Percentiles rank a stretch among this genome's conserved stretches.
Conservation (phyloP, 2,329 filamentous ascomycete genomes). For the Nothopassalora personata region DNA sequence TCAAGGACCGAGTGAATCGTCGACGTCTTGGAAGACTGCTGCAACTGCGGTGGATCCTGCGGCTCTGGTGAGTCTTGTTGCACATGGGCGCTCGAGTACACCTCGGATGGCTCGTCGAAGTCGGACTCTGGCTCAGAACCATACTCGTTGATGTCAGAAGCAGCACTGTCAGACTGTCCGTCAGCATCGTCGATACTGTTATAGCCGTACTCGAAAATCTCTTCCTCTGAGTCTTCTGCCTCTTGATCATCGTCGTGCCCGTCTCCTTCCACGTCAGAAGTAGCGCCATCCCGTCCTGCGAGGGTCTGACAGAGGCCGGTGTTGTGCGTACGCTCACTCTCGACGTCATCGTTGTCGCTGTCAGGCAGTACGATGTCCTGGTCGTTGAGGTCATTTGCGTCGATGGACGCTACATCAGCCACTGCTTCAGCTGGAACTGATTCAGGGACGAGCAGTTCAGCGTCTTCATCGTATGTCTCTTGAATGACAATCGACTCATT, state of each 20-base stretch:
- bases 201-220: slow-evolving; percentile 13
- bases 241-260: slow-evolving; percentile 8
- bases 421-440: not conserved
- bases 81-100: not conserved
- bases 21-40: not conserved
- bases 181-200: slow-evolving; percentile 1
- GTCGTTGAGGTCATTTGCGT: not conserved
- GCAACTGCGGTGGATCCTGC: not conserved
- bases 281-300: slow-evolving; percentile 12
- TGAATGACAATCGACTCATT: slow-evolving; percentile 2
- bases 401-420: too few species aligned
- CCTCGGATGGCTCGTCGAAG: not conserved
- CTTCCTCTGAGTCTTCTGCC: slow-evolving; percentile 7
- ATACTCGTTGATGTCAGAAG: not conserved
- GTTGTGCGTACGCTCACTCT: not conserved
- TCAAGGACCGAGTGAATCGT: not conserved
- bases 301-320: slow-evolving; percentile 20
- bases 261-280: slow-evolving; percentile 1
- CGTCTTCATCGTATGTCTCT: slow-evolving; percentile 6
- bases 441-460: not conserved
- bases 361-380: not conserved
- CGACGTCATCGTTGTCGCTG: slow-evolving; percentile 1
- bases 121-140: not conserved
- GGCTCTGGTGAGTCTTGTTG: not conserved
- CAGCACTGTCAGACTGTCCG: not conserved